Base-by-base conservation (phyloP, 2,329 filamentous ascomycete genomes). In the Madurella mycetomatis region DNA sequence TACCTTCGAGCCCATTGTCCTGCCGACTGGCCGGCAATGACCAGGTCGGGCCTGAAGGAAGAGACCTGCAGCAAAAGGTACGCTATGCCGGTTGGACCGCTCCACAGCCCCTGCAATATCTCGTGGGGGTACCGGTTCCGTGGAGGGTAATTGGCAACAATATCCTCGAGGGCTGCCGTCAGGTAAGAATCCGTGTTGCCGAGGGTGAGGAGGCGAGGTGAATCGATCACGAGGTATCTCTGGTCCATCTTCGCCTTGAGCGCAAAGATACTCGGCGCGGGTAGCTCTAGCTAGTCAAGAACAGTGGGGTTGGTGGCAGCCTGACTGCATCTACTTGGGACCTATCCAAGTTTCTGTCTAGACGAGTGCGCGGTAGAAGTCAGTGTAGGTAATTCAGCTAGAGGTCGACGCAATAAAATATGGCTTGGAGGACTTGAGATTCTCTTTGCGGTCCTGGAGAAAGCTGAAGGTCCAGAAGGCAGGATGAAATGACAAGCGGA, bases 11-110 rank as follows among this genome's bases (percentile, higher is more conserved):
- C 74, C 77, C 78, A 82, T 50, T 75, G 69, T 1, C 66, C 53
- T 2, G 76, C 65, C 1, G 67, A 64, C 54, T 77, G 72, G 1
- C 71, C 71, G 32, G 69, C 66, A 53, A 82, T 67, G 9, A 66
- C 59, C 1, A 81, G 57, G 39, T 74, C 64, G 0, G 79, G 77
- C 19, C 76, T 71, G 2, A 66, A 56, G 2, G 65, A 64, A 5
- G 76, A 78, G 2, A 82, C 68, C 9, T 71, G 70, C 18, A 79
- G 73, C 65, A 84, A 80, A 9, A 84, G 70, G 57, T 80, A 80
- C 4, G 79, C 77, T n/a, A 82, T 68, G 13, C 78, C 77, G 1
- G 79, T 82, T 15, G 79, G 80, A 1, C 80, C 81, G 2, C 67
- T 70, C 61, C 77, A 80, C 12, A 84, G 63, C 0, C 81, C 81